phyloP scores from a whole-genome alignment of 192 early-diverging fungal species.

The Geosiphon pyriformis region DNA sequence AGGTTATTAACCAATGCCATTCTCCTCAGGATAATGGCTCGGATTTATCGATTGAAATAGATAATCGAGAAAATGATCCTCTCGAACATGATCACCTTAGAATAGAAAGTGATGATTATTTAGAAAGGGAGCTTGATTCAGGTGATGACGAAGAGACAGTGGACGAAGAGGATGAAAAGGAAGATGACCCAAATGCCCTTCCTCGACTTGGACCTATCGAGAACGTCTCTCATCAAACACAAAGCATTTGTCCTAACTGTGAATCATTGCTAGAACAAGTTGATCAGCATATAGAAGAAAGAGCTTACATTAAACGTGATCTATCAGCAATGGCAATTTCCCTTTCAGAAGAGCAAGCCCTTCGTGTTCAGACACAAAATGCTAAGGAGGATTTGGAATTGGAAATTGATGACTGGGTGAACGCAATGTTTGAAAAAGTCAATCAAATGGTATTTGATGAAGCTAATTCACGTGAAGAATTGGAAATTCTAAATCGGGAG shows the following conservation, averaged over 20 bases:
- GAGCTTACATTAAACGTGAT: constrained; percentile 43
- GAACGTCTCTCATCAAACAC: constrained; percentile 1
- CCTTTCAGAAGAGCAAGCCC: constrained; percentile 35
- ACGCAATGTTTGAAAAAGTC: constrained; percentile 33
- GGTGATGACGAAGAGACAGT: constrained; percentile 12
- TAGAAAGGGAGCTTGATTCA: neutral
- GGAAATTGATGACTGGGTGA: constrained; percentile 39
- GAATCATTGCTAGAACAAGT: constrained; percentile 38
- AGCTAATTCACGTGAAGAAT: constrained; percentile 31
- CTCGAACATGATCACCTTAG: neutral
- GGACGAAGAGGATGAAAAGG: constrained; percentile 4
- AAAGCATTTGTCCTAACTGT: constrained; percentile 36
- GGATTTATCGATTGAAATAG: neutral
- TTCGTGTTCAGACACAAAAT: constrained; percentile 29
- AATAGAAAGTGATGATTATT: neutral
- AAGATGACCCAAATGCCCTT: neutral
- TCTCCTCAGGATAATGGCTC: neutral
- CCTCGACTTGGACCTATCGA: constrained; percentile 9
- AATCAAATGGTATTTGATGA: constrained; percentile 47
- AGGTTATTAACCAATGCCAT: neutral
- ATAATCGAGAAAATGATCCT: neutral
- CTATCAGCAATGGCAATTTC: constrained; percentile 33
- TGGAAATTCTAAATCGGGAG: constrained; percentile 31
- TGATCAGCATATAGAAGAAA: constrained; percentile 46
- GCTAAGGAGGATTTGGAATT: constrained; percentile 33